phyloP scores from a whole-genome alignment of 2,329 filamentous ascomycete genomes.

The Venturia oleaginea region DNA sequence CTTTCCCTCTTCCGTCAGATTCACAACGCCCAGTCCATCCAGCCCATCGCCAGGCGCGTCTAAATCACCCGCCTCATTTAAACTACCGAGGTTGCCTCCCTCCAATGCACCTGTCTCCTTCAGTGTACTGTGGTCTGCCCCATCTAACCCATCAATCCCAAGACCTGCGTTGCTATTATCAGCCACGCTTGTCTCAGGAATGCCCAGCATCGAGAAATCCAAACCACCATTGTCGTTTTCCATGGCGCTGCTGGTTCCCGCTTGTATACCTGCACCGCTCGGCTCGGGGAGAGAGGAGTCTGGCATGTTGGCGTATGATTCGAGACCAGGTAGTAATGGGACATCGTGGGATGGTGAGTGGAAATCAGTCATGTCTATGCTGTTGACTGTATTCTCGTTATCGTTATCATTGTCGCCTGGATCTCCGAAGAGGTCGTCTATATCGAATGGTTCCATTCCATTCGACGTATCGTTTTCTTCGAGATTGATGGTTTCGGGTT shows the following conservation, averaged over 20 bases:
- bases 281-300: not conserved
- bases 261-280: not conserved
- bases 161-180: not conserved
- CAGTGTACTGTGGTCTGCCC: not conserved
- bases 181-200: not conserved
- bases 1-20: not conserved
- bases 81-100: not conserved
- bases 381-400: not conserved
- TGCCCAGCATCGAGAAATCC: conserved; percentile 5
- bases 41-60: not conserved
- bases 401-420: conserved; percentile 14
- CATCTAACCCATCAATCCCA: not conserved
- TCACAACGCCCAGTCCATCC: not conserved
- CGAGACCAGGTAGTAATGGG: conserved; percentile 31
- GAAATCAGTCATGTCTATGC: conserved; percentile 15
- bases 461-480: conserved; percentile 15
- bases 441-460: conserved; percentile 21
- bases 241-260: not conserved
- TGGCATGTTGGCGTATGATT: conserved; percentile 31
- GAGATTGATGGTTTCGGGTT: not conserved
- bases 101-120: not conserved
- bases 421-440: conserved; percentile 29
- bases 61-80: not conserved
- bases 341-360: conserved; percentile 20
- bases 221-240: not conserved